Evolutionary conservation across 768 basidiomycete genomes (phyloP).

Genomic region (Mycena metata): DNA sequence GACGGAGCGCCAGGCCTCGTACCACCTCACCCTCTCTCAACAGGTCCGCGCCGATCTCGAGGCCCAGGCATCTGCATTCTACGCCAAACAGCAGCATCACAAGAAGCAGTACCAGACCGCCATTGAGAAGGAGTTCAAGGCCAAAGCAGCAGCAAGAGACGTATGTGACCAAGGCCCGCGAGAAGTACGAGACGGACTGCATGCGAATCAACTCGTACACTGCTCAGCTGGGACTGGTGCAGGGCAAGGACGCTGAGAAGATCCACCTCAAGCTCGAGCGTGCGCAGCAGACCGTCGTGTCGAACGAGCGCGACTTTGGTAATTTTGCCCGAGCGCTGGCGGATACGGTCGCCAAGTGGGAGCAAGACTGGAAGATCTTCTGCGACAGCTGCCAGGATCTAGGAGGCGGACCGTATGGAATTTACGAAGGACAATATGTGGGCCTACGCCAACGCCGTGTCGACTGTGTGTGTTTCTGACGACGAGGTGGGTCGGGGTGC

Average conservation of each 20-base stretch:
- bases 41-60: conserved; percentile 86
- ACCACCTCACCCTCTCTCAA: conserved; percentile 79
- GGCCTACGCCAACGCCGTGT: conserved; percentile 97
- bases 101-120: conserved; percentile 79
- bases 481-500: conserved; percentile 78
- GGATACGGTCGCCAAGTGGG: conserved; percentile 90
- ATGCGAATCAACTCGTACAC: conserved; percentile 31
- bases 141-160: conserved; percentile 88
- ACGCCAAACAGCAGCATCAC: conserved; percentile 74
- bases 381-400: conserved; percentile 96
- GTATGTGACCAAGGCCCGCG: conserved; percentile 89
- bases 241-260: conserved; percentile 95
- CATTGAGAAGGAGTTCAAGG: conserved; percentile 93
- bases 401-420: conserved; percentile 94
- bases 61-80: conserved; percentile 69
- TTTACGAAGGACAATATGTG: conserved; percentile 97
- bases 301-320: conserved; percentile 93
- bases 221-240: conserved; percentile 68
- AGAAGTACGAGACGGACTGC: conserved; percentile 95
- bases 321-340: conserved; percentile 85
- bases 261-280: conserved; percentile 88
- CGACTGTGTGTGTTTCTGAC: conserved; percentile 93
- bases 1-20: conserved; percentile 84
- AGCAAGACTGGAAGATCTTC: conserved; percentile 93
- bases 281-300: conserved; percentile 90